Evolutionary conservation across 1,284 basidiomycete species (phyloP), one percentile per base, ranked within the genome.

Genomic region (Microbotryum lychnidis-dioicae): DNA sequence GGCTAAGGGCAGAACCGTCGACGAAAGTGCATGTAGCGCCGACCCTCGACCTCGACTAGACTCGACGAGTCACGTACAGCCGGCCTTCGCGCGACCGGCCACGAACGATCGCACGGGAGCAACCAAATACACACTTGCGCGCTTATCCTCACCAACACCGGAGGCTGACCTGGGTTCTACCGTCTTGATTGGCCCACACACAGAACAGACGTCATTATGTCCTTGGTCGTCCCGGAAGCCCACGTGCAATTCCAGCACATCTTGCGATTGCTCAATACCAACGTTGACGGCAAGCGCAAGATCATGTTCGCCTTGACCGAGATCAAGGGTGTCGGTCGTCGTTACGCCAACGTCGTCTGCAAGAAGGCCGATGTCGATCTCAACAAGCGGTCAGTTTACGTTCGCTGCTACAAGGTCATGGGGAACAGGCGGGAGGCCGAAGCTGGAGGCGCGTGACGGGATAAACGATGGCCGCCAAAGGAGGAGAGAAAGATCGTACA

Each of bases 281-380:
- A 99, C 81, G 96, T 99, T 74, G 93, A 97, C 80, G 96, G 94
- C 71, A 93, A 93, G 79, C 87, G 92, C 76, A 97, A 97, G 83
- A 88, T 97, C 78, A 93, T 93, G 91, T 96, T 89, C 78, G 79
- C 91, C 74, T 77, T 96, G 81, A 96, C 91, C 58, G 91, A 98
- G 82, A 98, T 98, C 84, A 97, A 97, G 84, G 96, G 96, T 87
- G 94, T 99, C 70, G 96, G 96, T 76, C 87, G 96, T 70, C 89
- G 96, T 66, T 98, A 97, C 81, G 86, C 96, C 77, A 98, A 98
- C 82, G 82, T 98, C 75, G 94, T 98, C 73, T 97, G 93, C 87
- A 98, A 98, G 82, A 99, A 99, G 84, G 96, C 96, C 72, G 96
- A 98, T 81, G 89, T 99, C 63, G 93, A 98, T 77, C 84, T 99